Percentiles rank a stretch among this genome's conserved stretches.
These are phyloP conservation scores for Huiozyma naganishii DNA, from an alignment of 805 yeast species.

Conservation along the genomic window DNA sequence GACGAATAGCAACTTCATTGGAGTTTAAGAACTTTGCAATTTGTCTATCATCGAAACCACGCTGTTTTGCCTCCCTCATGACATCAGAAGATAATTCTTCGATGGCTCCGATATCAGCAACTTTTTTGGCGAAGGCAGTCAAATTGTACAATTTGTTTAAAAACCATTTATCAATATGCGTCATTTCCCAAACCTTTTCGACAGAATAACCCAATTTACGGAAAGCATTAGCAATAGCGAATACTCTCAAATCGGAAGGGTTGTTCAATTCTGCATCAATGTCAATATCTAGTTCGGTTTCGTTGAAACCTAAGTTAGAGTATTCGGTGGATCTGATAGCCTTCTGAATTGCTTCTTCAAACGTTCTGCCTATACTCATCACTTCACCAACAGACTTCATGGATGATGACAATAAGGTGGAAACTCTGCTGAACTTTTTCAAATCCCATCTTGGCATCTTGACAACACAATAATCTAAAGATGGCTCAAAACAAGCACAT, in stretches of 20 bases:
- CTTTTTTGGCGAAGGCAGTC: conserved; percentile 57
- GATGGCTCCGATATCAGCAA: conserved; percentile 44
- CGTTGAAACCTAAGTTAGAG: conserved; percentile 87
- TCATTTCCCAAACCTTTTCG: conserved; percentile 81
- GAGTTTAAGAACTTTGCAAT: conserved; percentile 81
- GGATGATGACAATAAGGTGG: conserved; percentile 75
- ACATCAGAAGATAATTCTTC: conserved; percentile 49
- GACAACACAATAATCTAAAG: conserved; percentile 90
- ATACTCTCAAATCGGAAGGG: conserved; percentile 94
- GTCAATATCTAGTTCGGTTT: conserved; percentile 81
- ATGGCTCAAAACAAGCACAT: conserved; percentile 95
- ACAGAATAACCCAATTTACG: conserved; percentile 72
- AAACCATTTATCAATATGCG: conserved; percentile 95
- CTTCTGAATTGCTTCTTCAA: conserved; percentile 95
- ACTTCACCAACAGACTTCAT: conserved; percentile 99
- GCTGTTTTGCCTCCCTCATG: conserved; percentile 82
- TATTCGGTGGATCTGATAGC: conserved; percentile 90
- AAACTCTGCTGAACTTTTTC: conserved; percentile 88
- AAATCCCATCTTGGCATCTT: conserved; percentile 99
- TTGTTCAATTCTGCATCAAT: conserved; percentile 89
- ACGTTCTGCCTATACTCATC: conserved; percentile 94
- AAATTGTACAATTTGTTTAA: conserved; percentile 72
- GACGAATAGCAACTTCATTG: conserved; percentile 86
- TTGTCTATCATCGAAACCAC: conserved; percentile 95
- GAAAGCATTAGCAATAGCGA: conserved; percentile 93